These are phyloP conservation scores for Syzygium grande DNA, from an alignment of 345 rosid genomes.

Conservation along the genomic window DNA sequence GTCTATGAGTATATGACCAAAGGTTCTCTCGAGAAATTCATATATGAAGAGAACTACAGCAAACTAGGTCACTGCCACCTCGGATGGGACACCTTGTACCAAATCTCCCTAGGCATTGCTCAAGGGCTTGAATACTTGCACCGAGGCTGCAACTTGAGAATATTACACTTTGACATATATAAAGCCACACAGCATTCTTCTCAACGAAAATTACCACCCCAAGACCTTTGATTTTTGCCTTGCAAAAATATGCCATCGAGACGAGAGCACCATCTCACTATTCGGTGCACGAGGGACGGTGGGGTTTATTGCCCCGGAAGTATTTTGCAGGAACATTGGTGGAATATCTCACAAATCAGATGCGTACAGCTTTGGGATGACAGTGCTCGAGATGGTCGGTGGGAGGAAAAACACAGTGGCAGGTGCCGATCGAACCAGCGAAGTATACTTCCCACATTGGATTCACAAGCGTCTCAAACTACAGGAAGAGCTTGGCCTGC, in stretches of 20 bases:
- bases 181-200: constrained; percentile 5
- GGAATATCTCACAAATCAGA: not conserved
- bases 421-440: not conserved
- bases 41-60: not conserved
- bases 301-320: constrained; percentile 23
- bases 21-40: constrained; percentile 28
- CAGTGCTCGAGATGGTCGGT: not conserved
- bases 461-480: not conserved
- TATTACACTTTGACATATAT: not conserved
- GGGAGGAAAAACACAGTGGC: not conserved
- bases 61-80: not conserved
- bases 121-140: not conserved
- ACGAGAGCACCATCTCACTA: constrained; percentile 23
- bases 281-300: constrained; percentile 14
- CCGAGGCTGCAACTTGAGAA: not conserved
- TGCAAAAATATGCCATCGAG: constrained; percentile 1
- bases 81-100: constrained; percentile 11
- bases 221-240: constrained; percentile 1
- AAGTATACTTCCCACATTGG: not conserved
- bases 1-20: constrained; percentile 26
- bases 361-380: not conserved
- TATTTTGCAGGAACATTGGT: not conserved
- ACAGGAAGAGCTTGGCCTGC: not conserved
- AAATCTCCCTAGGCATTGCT: constrained; percentile 11
- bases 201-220: not conserved